Conservation (phyloP, 78 protist genomes). For the Neovahlkampfia damariscottae region DNA sequence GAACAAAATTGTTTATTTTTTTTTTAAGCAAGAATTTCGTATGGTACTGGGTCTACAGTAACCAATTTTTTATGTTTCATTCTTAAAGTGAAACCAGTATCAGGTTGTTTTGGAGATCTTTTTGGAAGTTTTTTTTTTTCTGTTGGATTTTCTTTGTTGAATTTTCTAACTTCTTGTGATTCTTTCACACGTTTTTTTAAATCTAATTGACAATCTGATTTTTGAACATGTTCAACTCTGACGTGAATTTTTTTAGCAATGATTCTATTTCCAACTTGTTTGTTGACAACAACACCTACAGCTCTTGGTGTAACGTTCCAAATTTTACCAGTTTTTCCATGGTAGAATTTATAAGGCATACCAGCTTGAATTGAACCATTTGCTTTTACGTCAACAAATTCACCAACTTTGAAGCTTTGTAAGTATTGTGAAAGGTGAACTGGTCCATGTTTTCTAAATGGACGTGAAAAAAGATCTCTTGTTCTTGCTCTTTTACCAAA, state of each 20-base stretch:
- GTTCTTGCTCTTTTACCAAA: conserved; percentile 87
- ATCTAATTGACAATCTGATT: conserved; percentile 81
- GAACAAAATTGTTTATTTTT: too few relatives aligned
- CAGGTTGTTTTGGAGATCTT: too few relatives aligned
- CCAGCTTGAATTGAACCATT: conserved; percentile 93
- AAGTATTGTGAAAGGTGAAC: conserved; percentile 35
- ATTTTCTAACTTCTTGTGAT: conserved; percentile 20
- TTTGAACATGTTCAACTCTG: conserved; percentile 96
- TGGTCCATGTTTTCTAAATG: conserved; percentile 76
- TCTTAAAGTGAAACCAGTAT: too few relatives aligned
- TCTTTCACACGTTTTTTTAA: conserved; percentile 60
- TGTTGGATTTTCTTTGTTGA: conserved; percentile 10
- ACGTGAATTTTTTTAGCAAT: conserved; percentile 93
- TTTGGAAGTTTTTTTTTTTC: too few relatives aligned
- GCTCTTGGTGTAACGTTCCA: conserved; percentile 96
- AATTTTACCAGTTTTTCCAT: conserved; percentile 98
- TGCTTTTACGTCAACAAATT: conserved; percentile 82
- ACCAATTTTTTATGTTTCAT: too few relatives aligned
- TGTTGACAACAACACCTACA: conserved; percentile 96
- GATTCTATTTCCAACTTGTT: conserved; percentile 84
- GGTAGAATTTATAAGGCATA: conserved; percentile 99
- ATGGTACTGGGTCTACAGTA: too few relatives aligned
- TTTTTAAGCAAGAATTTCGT: too few relatives aligned
- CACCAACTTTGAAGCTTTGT: conserved; percentile 70
- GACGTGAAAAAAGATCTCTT: conserved; percentile 77